These are phyloP conservation scores for Phytophthora cactorum DNA, from an alignment of 352 stramenopile species.

Conservation along the genomic window DNA sequence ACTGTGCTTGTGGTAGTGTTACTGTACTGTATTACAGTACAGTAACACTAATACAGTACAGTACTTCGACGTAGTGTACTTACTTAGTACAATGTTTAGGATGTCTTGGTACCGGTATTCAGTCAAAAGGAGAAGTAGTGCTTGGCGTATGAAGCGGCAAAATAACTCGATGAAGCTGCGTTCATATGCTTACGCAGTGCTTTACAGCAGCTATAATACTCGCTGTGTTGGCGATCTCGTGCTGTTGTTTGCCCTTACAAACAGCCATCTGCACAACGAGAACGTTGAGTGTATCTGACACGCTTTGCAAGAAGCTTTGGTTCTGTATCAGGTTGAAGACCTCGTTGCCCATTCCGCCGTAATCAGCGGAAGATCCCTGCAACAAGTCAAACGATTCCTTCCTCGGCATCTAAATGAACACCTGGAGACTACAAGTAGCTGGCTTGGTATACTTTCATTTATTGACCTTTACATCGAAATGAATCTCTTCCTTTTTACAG, in stretches of 20 bases:
- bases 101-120: too few relatives aligned
- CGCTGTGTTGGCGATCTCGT: slow-evolving; percentile 6
- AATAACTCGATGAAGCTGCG: too few relatives aligned
- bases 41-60: too few relatives aligned
- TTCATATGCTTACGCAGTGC: not conserved
- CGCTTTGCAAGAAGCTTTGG: slow-evolving; percentile 18
- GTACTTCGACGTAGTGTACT: too few relatives aligned
- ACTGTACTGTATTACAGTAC: not conserved
- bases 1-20: not conserved
- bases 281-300: slow-evolving; percentile 16
- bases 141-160: too few relatives aligned
- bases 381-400: not conserved
- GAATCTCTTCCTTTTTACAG: slow-evolving; percentile 40
- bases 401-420: slow-evolving; percentile 4
- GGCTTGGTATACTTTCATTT: slow-evolving; percentile 48
- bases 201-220: not conserved
- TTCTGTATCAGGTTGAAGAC: slow-evolving; percentile 37
- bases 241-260: slow-evolving; percentile 9
- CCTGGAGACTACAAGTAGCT: not conserved
- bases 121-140: too few relatives aligned
- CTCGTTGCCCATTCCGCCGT: slow-evolving; percentile 11
- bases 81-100: too few relatives aligned
- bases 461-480: slow-evolving; percentile 53
- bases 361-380: slow-evolving; percentile 21
- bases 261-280: slow-evolving; percentile 5